phyloP scores from a whole-genome alignment of 2,329 filamentous ascomycete genomes.

The Botrytis fabae region DNA sequence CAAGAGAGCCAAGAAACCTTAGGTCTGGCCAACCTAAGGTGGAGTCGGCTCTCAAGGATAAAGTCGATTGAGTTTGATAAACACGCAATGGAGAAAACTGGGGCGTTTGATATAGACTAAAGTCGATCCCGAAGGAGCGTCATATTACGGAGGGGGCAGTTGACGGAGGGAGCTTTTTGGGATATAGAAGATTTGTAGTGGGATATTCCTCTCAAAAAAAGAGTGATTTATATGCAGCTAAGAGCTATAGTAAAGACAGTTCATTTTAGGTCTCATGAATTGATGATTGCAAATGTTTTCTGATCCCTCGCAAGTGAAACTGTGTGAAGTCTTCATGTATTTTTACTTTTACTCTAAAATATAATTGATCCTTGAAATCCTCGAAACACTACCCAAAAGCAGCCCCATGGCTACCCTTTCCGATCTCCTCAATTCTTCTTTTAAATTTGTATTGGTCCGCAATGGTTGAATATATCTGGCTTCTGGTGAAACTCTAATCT shows the following conservation, averaged over 20 bases:
- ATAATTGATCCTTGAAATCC: too few species aligned
- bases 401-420: neutral
- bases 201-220: neutral
- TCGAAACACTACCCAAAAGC: neutral
- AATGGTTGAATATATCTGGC: neutral
- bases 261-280: neutral
- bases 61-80: neutral
- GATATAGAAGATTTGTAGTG: neutral
- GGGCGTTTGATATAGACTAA: neutral
- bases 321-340: neutral
- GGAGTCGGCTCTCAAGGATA: neutral
- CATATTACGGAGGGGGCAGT: too few species aligned
- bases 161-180: neutral
- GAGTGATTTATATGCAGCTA: neutral
- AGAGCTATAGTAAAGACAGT: neutral
- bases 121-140: too few species aligned
- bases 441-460: neutral
- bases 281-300: neutral
- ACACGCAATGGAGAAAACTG: neutral
- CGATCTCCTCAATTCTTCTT: neutral
- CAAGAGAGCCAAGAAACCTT: neutral
- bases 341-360: neutral
- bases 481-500: too few species aligned
- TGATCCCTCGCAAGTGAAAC: neutral
- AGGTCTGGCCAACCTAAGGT: conserved; percentile 13